Base-by-base conservation (phyloP, 176 grass and related monocot species). In the Musa schizocarpa region DNA sequence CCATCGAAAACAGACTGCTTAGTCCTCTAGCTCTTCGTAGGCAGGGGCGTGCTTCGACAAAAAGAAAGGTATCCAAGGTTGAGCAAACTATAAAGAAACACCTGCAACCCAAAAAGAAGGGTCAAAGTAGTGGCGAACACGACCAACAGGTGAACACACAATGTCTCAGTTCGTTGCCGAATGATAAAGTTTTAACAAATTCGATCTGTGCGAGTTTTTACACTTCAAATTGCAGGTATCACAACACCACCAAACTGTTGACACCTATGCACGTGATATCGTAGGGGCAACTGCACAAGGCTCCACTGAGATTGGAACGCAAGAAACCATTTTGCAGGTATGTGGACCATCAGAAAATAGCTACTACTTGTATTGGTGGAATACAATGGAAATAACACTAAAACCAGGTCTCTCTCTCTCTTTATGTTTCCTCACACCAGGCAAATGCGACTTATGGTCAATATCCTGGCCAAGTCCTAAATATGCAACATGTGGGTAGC, bases 241-340 rank as follows among this genome's bases (percentile, higher is more conserved):
- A 50, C 68, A 70, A 11, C 34, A 50, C 2, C 8, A 51, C 68
- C 63, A 65, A 25, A 13, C 24, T 65, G 19, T 70, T 70, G 43
- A 16, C 68, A n/a, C 48, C 51, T 70, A 70, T 51, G 17, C 17
- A 48, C 51, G 27, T 0, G n/a, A 70, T 52, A 52, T 50, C 20
- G 48, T 70, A 52, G 68, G 68, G 68, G 48, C 11, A 70, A 52
- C 2, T 19, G 13, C 68, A 51, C 68, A 70, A 70, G 19, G 68
- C 43, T 50, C 51, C 50, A 70, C 68, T 2, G 68, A 52, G 16
- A 50, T 51, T 50, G 43, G 27, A 70, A 9, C 68, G 20, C 68
- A 70, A 50, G 68, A 70, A 51, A 70, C 43, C 68, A 70, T 70
- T 50, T 70, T 70, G 1, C 68, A 70, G 68, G 68, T 70, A 70